phyloP scores from a whole-genome alignment of 177 flowering plant species.

The Telopea speciosissima region DNA sequence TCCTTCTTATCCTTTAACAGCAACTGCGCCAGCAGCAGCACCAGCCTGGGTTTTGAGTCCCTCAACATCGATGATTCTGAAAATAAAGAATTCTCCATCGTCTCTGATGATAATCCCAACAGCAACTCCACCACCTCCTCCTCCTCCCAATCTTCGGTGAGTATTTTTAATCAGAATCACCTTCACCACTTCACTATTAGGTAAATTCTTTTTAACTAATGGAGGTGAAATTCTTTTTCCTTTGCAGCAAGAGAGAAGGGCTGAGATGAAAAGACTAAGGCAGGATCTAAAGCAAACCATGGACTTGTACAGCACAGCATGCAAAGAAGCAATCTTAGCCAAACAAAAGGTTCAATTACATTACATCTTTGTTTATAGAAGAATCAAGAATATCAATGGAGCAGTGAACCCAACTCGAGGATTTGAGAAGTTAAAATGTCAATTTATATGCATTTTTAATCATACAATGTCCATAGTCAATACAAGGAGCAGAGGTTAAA shows the following conservation, averaged over 20 bases:
- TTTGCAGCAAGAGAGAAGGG: conserved; percentile 28
- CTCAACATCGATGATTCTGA: conserved; percentile 17
- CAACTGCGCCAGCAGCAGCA: conserved; percentile 2
- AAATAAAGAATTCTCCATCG: neutral
- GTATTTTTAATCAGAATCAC: too few species aligned
- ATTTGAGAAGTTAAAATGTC: too few species aligned
- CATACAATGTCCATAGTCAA: neutral
- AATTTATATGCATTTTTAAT: neutral
- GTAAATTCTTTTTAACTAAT: too few species aligned
- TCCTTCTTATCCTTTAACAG: conserved; percentile 13
- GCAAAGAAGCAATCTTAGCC: conserved; percentile 70
- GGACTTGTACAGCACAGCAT: conserved; percentile 76
- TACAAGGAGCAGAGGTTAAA: neutral
- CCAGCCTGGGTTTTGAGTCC: conserved; percentile 13
- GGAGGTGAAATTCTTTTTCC: neutral
- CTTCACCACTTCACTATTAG: too few species aligned
- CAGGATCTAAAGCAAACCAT: conserved; percentile 74
- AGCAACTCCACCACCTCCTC: too few species aligned
- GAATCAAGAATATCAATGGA: too few species aligned
- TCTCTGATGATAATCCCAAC: too few species aligned
- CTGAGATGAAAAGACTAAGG: conserved; percentile 66
- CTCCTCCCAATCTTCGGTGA: neutral
- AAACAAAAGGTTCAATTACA: conserved; percentile 48
- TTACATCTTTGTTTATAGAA: neutral
- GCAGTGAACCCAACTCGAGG: too few species aligned